Percentiles rank a stretch among this genome's conserved stretches.
Conservation (phyloP, 148 eudicot genomes). For the Euryodendron excelsum region DNA sequence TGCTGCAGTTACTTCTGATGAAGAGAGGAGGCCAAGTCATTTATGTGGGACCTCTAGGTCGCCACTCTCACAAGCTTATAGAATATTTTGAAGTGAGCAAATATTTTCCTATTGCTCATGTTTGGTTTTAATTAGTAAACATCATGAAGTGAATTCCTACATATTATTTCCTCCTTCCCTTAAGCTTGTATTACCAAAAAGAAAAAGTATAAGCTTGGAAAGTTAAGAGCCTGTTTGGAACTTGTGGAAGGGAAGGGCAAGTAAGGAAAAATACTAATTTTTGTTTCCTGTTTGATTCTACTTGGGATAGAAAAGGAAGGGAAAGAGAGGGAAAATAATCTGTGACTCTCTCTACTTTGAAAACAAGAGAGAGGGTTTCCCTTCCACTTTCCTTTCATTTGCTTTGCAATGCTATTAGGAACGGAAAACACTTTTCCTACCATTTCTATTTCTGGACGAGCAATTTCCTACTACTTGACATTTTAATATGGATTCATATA, state of each 20-base stretch:
- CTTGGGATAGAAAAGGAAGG: no score
- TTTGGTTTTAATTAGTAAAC: neutral
- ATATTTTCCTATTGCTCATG: neutral
- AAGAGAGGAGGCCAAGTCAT: conserved; percentile 75
- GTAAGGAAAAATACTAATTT: no score
- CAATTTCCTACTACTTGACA: neutral
- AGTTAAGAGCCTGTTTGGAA: neutral
- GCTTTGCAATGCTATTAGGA: no score
- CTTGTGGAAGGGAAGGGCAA: no score
- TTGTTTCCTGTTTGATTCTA: no score
- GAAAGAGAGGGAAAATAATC: no score
- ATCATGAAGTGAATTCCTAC: neutral
- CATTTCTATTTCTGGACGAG: neutral
- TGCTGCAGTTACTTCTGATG: conserved; percentile 65
- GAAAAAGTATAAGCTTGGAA: neutral
- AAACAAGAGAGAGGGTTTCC: no score
- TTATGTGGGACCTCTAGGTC: conserved; percentile 72
- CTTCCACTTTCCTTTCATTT: no score
- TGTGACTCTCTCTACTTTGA: no score
- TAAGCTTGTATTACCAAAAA: neutral
- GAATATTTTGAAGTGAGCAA: conserved; percentile 68
- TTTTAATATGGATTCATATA: conserved; percentile 2
- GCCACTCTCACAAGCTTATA: conserved; percentile 45
- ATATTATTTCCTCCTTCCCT: neutral
- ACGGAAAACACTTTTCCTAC: no score